These are phyloP conservation scores for Podospora pseudocomata DNA, from an alignment of 495 filamentous ascomycete genomes.

Conservation along the genomic window DNA sequence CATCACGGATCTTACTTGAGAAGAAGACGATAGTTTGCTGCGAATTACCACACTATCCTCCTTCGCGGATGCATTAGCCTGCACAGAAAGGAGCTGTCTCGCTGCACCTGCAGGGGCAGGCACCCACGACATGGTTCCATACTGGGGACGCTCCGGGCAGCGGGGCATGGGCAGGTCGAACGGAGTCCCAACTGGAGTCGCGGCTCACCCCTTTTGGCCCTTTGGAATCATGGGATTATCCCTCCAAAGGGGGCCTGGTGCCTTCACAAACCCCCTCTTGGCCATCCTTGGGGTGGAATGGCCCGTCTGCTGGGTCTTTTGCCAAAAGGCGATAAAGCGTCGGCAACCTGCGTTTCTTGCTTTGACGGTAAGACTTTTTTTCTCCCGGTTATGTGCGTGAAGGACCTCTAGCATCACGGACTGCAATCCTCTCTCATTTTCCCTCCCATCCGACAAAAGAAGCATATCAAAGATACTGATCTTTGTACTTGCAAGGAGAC, in stretches of 20 bases:
- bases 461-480: background rate
- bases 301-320: background rate
- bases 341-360: background rate
- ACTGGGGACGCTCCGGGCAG: background rate
- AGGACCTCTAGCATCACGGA: background rate
- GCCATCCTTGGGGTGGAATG: background rate
- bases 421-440: background rate
- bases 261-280: background rate
- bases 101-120: background rate
- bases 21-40: background rate
- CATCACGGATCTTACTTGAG: background rate
- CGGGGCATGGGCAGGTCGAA: no score
- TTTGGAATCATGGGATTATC: background rate
- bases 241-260: background rate
- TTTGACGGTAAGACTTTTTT: background rate
- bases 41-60: background rate
- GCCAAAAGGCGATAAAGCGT: background rate
- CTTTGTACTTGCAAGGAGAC: background rate
- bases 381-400: background rate
- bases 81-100: background rate
- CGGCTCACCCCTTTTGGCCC: no score
- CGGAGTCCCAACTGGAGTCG: background rate
- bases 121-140: background rate
- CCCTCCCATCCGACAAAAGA: background rate
- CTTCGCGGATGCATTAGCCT: background rate